Evolutionary conservation across 1,284 basidiomycete genomes (phyloP).

Genomic region (Malassezia slooffiae): DNA sequence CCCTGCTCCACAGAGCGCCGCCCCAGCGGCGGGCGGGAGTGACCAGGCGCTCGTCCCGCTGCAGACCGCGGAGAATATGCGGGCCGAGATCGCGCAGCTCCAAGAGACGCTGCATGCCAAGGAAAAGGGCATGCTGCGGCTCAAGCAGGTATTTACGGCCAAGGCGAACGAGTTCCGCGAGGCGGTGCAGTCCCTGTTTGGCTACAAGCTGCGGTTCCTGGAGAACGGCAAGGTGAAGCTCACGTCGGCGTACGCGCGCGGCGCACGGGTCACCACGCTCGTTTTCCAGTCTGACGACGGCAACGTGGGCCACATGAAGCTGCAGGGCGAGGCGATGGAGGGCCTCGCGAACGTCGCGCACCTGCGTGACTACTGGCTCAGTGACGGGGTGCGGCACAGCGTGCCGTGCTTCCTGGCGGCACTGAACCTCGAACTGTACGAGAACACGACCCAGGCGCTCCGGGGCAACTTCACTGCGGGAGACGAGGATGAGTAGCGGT

Average conservation of each 20-base stretch:
- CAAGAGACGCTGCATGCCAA: conserved; percentile 51
- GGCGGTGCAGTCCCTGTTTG: conserved; percentile 66
- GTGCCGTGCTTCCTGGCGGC: conserved; percentile 52
- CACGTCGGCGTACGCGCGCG: conserved; percentile 60
- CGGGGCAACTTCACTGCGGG: conserved; percentile 11
- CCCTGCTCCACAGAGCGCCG: conserved; percentile 51
- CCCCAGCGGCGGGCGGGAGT: conserved; percentile 50
- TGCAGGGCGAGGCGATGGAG: conserved; percentile 48
- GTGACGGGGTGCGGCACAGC: conserved; percentile 48
- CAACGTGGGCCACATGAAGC: conserved; percentile 51
- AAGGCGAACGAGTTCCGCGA: conserved; percentile 72
- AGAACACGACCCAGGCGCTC: conserved; percentile 20
- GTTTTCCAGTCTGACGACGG: conserved; percentile 50
- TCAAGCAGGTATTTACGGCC: conserved; percentile 60
- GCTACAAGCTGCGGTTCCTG: conserved; percentile 71
- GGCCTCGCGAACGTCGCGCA: conserved; percentile 24
- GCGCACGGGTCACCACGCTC: conserved; percentile 48
- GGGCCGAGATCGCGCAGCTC: conserved; percentile 57
- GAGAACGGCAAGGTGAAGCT: conserved; percentile 71
- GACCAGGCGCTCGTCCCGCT: conserved; percentile 54
- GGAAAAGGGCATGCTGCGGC: conserved; percentile 62
- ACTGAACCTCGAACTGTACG: conserved; percentile 50
- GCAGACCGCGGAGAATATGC: conserved; percentile 58
- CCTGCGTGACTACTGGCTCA: conserved; percentile 51
- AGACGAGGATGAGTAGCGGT: conserved; percentile 6